Percentiles rank a stretch among this genome's conserved stretches.
Conservation (phyloP, 148 eudicot species). For the Diospyros lotus region DNA sequence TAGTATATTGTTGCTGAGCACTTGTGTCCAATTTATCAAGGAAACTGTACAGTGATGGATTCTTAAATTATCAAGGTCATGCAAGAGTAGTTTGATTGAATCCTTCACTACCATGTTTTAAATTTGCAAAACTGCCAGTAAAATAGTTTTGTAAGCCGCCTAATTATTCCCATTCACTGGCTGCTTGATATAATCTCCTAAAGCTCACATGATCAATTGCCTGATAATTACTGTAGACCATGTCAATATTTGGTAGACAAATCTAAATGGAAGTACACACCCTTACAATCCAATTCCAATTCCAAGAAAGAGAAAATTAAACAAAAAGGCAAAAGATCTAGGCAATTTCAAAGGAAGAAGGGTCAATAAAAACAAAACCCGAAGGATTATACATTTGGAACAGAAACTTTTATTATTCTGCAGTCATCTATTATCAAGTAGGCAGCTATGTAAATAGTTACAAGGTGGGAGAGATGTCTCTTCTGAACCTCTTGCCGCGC, state of each 20-base stretch:
- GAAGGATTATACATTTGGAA: neutral
- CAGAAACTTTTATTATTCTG: constrained; percentile 6
- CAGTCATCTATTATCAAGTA: neutral
- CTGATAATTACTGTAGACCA: neutral
- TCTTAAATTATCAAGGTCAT: too few species aligned
- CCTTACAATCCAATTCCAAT: neutral
- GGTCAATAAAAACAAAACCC: neutral
- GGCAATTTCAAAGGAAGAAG: neutral
- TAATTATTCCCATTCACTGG: too few species aligned
- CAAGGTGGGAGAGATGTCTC: neutral
- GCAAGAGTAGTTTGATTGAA: too few species aligned
- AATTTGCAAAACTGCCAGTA: too few species aligned
- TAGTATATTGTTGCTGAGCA: neutral
- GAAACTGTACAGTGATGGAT: neutral
- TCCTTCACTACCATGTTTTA: too few species aligned
- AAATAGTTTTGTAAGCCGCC: too few species aligned
- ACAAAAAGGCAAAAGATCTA: neutral
- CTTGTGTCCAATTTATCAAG: neutral
- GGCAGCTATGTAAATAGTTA: constrained; percentile 8
- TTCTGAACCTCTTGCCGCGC: neutral
- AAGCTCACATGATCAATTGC: neutral
- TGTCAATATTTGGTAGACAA: neutral
- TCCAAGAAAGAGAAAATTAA: neutral
- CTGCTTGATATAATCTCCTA: too few species aligned
- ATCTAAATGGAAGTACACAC: neutral